Conservation (phyloP, 441 rosid species). For the Populus tomentosa region DNA sequence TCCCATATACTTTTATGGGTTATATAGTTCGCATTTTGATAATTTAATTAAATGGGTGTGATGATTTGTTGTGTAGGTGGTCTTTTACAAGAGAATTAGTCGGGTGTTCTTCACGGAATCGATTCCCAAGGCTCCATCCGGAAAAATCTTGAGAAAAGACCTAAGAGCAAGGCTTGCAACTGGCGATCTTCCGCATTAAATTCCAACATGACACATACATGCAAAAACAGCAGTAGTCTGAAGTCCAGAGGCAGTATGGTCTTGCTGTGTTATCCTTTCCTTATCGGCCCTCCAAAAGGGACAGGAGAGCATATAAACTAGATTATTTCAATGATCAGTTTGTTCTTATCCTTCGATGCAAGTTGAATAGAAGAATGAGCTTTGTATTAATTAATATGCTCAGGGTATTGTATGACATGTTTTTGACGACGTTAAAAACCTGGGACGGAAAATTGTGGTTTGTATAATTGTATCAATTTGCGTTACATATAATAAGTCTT, state of each 20-base stretch:
- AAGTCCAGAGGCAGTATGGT: not conserved
- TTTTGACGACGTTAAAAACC: not conserved
- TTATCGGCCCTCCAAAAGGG: not conserved
- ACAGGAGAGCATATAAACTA: not conserved
- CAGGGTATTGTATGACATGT: not conserved
- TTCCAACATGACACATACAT: not conserved
- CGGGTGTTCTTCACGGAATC: constrained; percentile 53
- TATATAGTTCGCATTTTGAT: not conserved
- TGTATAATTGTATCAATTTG: not conserved
- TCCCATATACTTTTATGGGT: not conserved
- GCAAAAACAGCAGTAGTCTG: not conserved
- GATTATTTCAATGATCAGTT: too few relatives aligned
- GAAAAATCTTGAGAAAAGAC: constrained; percentile 62
- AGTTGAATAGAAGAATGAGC: not conserved
- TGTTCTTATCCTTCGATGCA: not conserved
- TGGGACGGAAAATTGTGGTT: not conserved
- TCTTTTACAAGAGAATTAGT: constrained; percentile 53
- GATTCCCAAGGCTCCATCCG: constrained; percentile 62
- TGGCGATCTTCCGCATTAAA: not conserved
- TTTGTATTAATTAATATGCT: not conserved
- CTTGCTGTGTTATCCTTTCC: not conserved
- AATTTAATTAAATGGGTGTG: not conserved
- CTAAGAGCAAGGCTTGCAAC: constrained; percentile 37
- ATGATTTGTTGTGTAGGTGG: constrained; percentile 35
- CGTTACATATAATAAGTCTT: not conserved